phyloP scores from a whole-genome alignment of 2,329 filamentous ascomycete species.

The Onygenales sp. region DNA sequence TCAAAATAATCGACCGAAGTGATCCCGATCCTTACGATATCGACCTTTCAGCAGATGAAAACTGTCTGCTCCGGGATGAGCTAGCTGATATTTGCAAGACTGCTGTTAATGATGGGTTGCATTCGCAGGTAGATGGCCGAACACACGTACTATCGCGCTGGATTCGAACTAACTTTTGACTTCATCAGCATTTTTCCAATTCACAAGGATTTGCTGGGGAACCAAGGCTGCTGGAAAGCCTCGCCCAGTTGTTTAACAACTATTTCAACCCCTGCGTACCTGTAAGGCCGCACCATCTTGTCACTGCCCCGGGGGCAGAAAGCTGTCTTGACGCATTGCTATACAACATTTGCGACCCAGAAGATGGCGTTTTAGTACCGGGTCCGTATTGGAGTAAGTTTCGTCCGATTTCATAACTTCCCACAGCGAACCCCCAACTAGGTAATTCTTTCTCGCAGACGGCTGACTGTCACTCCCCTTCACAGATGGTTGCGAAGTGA shows the following conservation, averaged over 20 bases:
- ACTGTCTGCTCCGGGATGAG: conserved; percentile 10
- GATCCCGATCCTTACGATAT: conserved; percentile 4
- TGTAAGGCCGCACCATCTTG: conserved; percentile 15
- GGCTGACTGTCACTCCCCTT: background rate
- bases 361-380: conserved; percentile 23
- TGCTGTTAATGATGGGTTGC: conserved; percentile 1
- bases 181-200: conserved; percentile 11
- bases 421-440: background rate
- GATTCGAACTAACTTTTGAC: background rate
- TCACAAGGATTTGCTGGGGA: conserved; percentile 14
- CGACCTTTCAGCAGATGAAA: conserved; percentile 10
- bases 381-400: conserved; percentile 22
- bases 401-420: background rate
- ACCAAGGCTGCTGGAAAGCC: conserved; percentile 12
- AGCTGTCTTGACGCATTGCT: conserved; percentile 20
- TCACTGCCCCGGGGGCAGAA: conserved; percentile 12
- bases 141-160: too few relatives aligned
- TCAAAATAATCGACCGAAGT: background rate
- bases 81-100: conserved; percentile 8
- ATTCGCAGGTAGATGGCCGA: conserved; percentile 2
- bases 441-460: background rate
- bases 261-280: conserved; percentile 18
- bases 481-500: conserved; percentile 15
- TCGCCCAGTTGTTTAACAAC: conserved; percentile 17
- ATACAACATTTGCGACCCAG: conserved; percentile 24